Evolutionary conservation across 257 asterid genomes (phyloP), one percentile per base, ranked within the genome.

Genomic region (Solanum acaule): DNA sequence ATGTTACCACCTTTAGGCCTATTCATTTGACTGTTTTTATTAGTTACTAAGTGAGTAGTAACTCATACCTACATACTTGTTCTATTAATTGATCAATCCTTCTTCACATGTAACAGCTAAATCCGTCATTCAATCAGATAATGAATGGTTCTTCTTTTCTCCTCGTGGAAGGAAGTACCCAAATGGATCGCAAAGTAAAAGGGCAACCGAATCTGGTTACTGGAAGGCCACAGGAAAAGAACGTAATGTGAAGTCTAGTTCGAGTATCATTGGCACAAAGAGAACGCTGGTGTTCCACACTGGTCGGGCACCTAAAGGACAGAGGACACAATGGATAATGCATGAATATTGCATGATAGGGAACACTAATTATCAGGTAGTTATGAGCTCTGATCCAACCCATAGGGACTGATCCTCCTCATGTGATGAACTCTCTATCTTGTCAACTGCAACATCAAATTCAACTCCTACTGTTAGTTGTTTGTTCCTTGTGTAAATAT

Each of bases 211-310:
- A 22, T 88, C 83, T 86, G 99, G 99, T 87, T 95, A 96, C 90
- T 97, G 99, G 99, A 97, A 97, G 91, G 99, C 99, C 84, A 97
- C 99, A 0, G 99, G 99, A 8, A 97, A 94, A 87, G 96, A 96
- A 81, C 95, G 98, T n/a, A 34, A 76, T 46, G 96, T 97, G 49
- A 97, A 93, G 87, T 93, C 98, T 4, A 96, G 97, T 63, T 83
- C 96, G 2, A 90, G 59, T 49, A 34, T 91, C 10, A 94, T 97
- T 61, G 99, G 99, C 85, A 96, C 95, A 10, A 94, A 95, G 92
- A 93, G 98, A 91, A 97, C 98, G 8, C 52, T 97, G 61, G 99
- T 96, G 35, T 97, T 97, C 91, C 99, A 96, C 93, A 90, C 67
- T 0, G 98, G 98, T 13, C 96, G 99, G 16, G 99, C 99, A 5